Percentiles rank a stretch among this genome's conserved stretches.
Evolutionary conservation across 306 rosid species (phyloP).

Genomic region (Glycine latifolia): DNA sequence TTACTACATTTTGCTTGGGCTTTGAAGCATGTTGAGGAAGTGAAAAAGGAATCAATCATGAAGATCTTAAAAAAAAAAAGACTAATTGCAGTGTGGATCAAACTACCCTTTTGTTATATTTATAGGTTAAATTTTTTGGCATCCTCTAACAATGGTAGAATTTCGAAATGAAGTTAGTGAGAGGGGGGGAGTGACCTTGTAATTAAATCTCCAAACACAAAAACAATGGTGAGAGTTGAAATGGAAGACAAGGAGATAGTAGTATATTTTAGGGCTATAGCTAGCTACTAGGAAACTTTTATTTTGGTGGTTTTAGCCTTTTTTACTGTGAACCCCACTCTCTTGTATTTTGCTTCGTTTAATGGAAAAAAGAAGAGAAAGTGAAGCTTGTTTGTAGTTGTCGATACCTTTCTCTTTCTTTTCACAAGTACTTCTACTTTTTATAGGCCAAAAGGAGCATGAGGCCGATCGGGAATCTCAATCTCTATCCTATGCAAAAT

Average conservation of each 20-base stretch:
- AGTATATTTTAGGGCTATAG: slow-evolving; percentile 1
- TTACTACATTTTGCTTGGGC: slow-evolving; percentile 83
- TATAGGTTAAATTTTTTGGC: slow-evolving; percentile 38
- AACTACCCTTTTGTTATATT: slow-evolving; percentile 37
- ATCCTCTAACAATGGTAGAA: slow-evolving; percentile 64
- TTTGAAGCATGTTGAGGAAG: slow-evolving; percentile 52
- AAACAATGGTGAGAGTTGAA: neutral
- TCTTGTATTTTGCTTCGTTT: slow-evolving; percentile 32
- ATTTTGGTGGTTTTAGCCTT: slow-evolving; percentile 41
- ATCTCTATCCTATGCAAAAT: slow-evolving; percentile 38
- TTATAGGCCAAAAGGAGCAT: slow-evolving; percentile 40
- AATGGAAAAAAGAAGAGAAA: slow-evolving; percentile 49
- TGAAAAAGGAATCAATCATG: slow-evolving; percentile 5
- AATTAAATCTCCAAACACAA: neutral
- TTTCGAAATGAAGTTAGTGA: slow-evolving; percentile 15
- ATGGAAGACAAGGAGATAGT: neutral
- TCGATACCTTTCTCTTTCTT: slow-evolving; percentile 21
- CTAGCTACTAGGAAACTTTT: neutral
- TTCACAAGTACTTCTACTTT: slow-evolving; percentile 4
- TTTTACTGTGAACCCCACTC: slow-evolving; percentile 42
- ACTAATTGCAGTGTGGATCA: slow-evolving; percentile 43
- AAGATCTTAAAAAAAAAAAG: neutral
- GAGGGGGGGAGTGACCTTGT: slow-evolving; percentile 27
- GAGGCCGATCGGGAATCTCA: slow-evolving; percentile 53
- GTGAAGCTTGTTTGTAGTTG: slow-evolving; percentile 49